Evolutionary conservation across 1,284 basidiomycete species (phyloP).

Genomic region (Tremellales sp.): DNA sequence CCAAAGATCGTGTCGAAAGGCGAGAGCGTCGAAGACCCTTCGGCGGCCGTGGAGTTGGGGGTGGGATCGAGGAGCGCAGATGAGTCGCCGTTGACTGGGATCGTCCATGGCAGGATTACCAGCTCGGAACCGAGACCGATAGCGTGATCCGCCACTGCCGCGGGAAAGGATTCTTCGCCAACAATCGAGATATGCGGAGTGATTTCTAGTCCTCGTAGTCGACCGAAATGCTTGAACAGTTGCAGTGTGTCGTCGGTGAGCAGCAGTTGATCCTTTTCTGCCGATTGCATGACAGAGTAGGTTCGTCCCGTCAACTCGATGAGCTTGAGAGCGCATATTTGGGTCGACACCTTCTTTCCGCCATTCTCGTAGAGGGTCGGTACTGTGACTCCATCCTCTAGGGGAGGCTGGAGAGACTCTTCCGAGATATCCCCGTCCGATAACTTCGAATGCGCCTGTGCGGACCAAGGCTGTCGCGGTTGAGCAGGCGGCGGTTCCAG

Average conservation of each 20-base stretch:
- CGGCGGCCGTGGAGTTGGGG: not conserved
- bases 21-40: conserved; percentile 14
- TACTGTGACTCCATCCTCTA: not conserved
- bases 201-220: conserved; percentile 66
- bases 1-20: conserved; percentile 45
- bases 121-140: conserved; percentile 62
- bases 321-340: conserved; percentile 72
- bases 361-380: conserved; percentile 6
- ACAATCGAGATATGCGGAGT: conserved; percentile 62
- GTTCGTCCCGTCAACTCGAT: conserved; percentile 83
- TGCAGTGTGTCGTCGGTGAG: conserved; percentile 74
- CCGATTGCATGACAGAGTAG: conserved; percentile 76
- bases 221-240: conserved; percentile 71
- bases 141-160: conserved; percentile 64
- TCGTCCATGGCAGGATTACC: conserved; percentile 76
- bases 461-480: not conserved
- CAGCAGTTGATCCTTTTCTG: conserved; percentile 63
- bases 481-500: conserved; percentile 42
- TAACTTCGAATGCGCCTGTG: not conserved
- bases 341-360: conserved; percentile 8
- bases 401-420: conserved; percentile 3
- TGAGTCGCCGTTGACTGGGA: conserved; percentile 50
- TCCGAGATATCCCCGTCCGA: conserved; percentile 14
- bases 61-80: conserved; percentile 52
- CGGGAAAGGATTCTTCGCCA: conserved; percentile 65